Evolutionary conservation across 1,139 yeast species (phyloP).

Genomic region (Taphrina pruni): DNA sequence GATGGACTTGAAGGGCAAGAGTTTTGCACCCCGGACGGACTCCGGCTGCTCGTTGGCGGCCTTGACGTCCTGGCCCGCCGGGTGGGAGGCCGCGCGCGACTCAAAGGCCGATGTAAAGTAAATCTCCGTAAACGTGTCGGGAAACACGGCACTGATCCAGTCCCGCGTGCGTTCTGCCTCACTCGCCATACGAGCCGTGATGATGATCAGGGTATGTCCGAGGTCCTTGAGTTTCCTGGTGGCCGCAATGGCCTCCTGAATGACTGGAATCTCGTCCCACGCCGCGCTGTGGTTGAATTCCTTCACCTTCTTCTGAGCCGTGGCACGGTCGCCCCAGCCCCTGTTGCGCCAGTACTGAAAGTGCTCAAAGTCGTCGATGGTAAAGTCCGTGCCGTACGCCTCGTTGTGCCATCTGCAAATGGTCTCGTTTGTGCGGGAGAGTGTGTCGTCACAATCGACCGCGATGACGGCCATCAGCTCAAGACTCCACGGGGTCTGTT

Average conservation of each 20-base stretch:
- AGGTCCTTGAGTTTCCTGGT: constrained; percentile 15
- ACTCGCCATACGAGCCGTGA: constrained; percentile 37
- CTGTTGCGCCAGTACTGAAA: constrained; percentile 39
- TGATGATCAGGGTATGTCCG: constrained; percentile 28
- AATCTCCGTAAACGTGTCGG: constrained; percentile 29
- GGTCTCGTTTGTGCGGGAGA: constrained; percentile 34
- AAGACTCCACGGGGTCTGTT: too few relatives aligned
- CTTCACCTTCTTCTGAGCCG: constrained; percentile 26
- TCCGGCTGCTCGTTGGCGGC: constrained; percentile 19
- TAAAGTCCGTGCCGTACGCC: constrained; percentile 36
- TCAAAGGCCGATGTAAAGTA: constrained; percentile 40
- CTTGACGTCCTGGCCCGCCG: constrained; percentile 21
- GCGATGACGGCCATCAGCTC: constrained; percentile 16
- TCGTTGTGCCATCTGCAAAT: constrained; percentile 39
- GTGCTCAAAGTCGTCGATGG: constrained; percentile 26
- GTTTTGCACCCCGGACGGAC: neutral
- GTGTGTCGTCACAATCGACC: constrained; percentile 38
- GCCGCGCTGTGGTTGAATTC: constrained; percentile 34
- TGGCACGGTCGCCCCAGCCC: constrained; percentile 37
- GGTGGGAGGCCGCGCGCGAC: constrained; percentile 19
- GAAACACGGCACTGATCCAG: constrained; percentile 23
- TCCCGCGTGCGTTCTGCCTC: constrained; percentile 35
- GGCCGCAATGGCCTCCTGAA: constrained; percentile 33
- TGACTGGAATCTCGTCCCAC: constrained; percentile 23
- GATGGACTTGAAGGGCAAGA: constrained; percentile 11